Percentiles rank a stretch among this genome's conserved stretches.
Evolutionary conservation across 352 stramenopile species (phyloP).

Genomic region (Aphanomyces stellatus): DNA sequence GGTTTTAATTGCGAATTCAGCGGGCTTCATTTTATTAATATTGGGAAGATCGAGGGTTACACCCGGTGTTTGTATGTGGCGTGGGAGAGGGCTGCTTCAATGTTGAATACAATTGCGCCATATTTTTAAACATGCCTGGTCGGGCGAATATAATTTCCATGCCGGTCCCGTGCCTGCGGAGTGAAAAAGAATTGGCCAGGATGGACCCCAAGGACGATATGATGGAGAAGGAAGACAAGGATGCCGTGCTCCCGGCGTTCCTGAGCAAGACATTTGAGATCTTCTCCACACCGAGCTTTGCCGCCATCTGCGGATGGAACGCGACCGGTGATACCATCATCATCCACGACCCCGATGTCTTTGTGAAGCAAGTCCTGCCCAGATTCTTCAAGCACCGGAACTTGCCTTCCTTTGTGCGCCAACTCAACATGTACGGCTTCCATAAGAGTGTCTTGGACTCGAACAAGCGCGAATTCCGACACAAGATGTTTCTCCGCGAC

Average conservation of each 20-base stretch:
- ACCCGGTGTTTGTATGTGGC: too few relatives aligned
- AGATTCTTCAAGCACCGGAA: slow-evolving; percentile 91
- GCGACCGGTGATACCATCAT: slow-evolving; percentile 87
- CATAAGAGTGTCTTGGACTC: slow-evolving; percentile 89
- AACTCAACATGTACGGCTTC: slow-evolving; percentile 93
- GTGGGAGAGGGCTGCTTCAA: too few relatives aligned
- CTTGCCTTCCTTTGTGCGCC: slow-evolving; percentile 90
- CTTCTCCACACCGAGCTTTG: slow-evolving; percentile 80
- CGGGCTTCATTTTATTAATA: neutral
- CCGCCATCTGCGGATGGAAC: slow-evolving; percentile 86
- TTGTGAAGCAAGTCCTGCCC: slow-evolving; percentile 77
- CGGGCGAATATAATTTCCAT: too few relatives aligned
- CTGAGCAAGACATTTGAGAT: slow-evolving; percentile 93
- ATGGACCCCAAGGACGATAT: slow-evolving; percentile 2
- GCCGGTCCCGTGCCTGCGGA: neutral
- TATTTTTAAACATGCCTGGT: too few relatives aligned
- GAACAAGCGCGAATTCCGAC: slow-evolving; percentile 89
- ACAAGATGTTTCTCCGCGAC: slow-evolving; percentile 86
- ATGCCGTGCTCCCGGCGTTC: slow-evolving; percentile 84
- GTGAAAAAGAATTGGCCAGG: slow-evolving; percentile 13
- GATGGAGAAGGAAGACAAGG: slow-evolving; percentile 41
- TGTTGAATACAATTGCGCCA: too few relatives aligned
- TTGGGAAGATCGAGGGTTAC: too few relatives aligned
- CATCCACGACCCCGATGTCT: slow-evolving; percentile 78
- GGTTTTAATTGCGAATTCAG: neutral